These are phyloP conservation scores for Lentinula sp. DNA, from an alignment of 768 basidiomycete species.

Conservation along the genomic window DNA sequence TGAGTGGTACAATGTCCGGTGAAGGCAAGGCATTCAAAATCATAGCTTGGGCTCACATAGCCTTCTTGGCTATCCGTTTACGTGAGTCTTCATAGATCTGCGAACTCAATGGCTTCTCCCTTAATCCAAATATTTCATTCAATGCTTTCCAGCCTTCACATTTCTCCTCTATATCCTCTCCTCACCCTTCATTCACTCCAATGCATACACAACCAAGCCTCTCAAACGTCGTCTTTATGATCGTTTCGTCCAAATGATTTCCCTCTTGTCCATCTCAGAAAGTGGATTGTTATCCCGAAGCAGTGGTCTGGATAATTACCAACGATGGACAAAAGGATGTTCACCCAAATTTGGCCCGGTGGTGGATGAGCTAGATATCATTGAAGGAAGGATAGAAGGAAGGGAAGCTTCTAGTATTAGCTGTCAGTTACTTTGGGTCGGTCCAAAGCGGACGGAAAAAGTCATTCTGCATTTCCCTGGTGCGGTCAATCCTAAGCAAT, in stretches of 20 bases:
- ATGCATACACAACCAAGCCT: background rate
- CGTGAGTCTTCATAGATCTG: too few species aligned
- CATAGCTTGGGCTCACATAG: too few species aligned
- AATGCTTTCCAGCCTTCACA: background rate
- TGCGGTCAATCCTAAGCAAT: constrained; percentile 1
- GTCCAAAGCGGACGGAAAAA: constrained; percentile 22
- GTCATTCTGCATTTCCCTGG: constrained; percentile 28
- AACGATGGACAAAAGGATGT: background rate
- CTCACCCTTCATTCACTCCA: background rate
- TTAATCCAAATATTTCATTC: too few species aligned
- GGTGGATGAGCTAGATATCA: background rate
- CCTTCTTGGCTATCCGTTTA: too few species aligned
- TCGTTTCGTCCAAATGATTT: background rate
- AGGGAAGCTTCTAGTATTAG: background rate
- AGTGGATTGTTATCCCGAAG: background rate
- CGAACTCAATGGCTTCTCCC: too few species aligned
- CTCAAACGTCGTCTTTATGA: background rate
- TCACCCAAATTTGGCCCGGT: background rate
- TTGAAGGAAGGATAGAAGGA: background rate
- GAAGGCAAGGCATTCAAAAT: too few species aligned
- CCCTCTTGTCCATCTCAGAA: background rate
- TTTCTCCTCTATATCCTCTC: background rate
- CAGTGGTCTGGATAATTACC: background rate
- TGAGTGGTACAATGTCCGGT: too few species aligned
- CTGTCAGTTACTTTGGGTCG: constrained; percentile 23